Evolutionary conservation across 805 yeast species (phyloP).

Genomic region (Yarrowia bubula): DNA sequence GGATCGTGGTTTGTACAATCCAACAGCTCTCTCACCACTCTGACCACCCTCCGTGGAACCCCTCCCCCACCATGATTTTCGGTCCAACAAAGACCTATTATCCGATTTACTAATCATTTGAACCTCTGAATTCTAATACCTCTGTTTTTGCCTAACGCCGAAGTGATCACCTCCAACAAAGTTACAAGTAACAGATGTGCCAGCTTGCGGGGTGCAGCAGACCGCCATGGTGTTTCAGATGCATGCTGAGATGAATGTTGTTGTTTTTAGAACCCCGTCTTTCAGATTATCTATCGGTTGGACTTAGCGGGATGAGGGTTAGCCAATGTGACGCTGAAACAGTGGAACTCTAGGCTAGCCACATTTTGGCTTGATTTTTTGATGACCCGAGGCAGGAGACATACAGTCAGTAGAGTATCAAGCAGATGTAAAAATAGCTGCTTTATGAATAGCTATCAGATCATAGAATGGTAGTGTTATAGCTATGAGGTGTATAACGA

Average conservation of each 20-base stretch:
- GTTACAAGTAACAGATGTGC: not conserved
- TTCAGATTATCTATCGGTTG: too few relatives aligned
- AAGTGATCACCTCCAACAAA: not conserved
- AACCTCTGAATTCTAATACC: not conserved
- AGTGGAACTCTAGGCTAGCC: too few relatives aligned
- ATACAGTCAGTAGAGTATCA: too few relatives aligned
- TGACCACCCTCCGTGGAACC: too few relatives aligned
- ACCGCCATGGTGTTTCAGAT: not conserved
- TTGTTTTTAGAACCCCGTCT: not conserved
- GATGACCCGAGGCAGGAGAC: constrained; percentile 9
- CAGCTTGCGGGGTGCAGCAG: not conserved
- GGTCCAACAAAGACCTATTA: not conserved
- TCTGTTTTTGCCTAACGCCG: not conserved
- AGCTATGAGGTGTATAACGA: too few relatives aligned
- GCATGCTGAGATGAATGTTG: not conserved
- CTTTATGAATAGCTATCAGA: too few relatives aligned
- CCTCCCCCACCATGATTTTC: constrained; percentile 7
- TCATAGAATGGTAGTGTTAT: too few relatives aligned
- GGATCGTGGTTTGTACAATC: too few relatives aligned
- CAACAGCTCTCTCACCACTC: not conserved
- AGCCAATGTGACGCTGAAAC: too few relatives aligned
- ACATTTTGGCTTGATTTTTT: not conserved
- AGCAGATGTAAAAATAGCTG: too few relatives aligned
- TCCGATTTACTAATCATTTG: constrained; percentile 1
- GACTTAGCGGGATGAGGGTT: too few relatives aligned